These are phyloP conservation scores for Pseudopithomyces chartarum DNA, from an alignment of 2,329 filamentous ascomycete genomes.

Conservation along the genomic window DNA sequence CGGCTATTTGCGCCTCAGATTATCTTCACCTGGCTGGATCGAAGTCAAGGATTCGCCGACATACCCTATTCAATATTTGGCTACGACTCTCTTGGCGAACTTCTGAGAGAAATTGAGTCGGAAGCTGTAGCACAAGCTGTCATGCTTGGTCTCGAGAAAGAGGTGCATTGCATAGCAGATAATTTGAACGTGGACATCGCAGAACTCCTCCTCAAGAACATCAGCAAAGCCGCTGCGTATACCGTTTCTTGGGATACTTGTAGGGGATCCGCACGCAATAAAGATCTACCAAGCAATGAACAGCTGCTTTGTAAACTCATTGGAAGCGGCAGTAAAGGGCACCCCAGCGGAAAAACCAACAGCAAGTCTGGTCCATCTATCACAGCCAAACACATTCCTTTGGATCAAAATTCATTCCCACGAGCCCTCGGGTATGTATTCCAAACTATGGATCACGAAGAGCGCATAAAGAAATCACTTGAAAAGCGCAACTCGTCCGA, in stretches of 20 bases:
- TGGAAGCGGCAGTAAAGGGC: conserved; percentile 67
- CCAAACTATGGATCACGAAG: conserved; percentile 61
- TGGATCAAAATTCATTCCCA: conserved; percentile 72
- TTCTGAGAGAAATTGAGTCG: conserved; percentile 72
- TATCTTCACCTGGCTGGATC: conserved; percentile 86
- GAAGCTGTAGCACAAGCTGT: conserved; percentile 81
- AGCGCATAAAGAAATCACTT: conserved; percentile 33
- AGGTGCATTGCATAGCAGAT: conserved; percentile 64
- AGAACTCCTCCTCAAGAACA: conserved; percentile 62
- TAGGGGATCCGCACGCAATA: conserved; percentile 38
- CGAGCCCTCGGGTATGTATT: conserved; percentile 79
- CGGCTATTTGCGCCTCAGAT: conserved; percentile 85
- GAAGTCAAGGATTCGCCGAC: conserved; percentile 56
- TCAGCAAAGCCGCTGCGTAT: conserved; percentile 82
- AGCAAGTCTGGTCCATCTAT: not conserved
- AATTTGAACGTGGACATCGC: conserved; percentile 33
- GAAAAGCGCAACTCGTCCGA: conserved; percentile 67
- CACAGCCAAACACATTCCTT: conserved; percentile 15
- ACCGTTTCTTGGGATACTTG: conserved; percentile 77
- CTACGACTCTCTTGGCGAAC: conserved; percentile 69
- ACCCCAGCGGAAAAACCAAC: conserved; percentile 20
- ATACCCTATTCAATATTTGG: conserved; percentile 88
- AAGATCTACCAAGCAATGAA: conserved; percentile 63
- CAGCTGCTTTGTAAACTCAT: conserved; percentile 70
- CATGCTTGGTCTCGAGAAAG: conserved; percentile 75